Percentiles rank a stretch among this genome's conserved stretches.
These are phyloP conservation scores for Paramecium pentaurelia DNA, from an alignment of 73 alveolate species.

Conservation along the genomic window DNA sequence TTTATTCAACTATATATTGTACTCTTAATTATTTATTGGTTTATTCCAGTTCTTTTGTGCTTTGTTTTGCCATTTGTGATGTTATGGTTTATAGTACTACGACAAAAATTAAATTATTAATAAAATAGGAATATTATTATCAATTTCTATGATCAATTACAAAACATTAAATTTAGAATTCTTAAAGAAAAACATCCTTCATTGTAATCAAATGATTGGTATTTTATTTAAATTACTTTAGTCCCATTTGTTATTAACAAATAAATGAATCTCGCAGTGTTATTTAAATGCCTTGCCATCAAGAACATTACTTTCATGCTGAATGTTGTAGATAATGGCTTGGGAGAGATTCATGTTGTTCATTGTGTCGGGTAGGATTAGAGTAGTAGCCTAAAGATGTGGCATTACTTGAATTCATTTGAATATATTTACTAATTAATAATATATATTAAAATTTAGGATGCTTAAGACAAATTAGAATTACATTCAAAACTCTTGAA, in stretches of 20 bases:
- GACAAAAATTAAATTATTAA: not conserved
- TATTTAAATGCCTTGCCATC: not conserved
- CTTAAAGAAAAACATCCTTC: not conserved
- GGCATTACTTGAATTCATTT: not conserved
- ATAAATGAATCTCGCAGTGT: no score
- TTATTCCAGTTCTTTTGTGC: not conserved
- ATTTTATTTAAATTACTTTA: not conserved
- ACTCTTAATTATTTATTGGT: not conserved
- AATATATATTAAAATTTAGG: not conserved
- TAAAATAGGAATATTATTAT: not conserved
- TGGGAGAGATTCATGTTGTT: not conserved
- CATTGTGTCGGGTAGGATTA: not conserved
- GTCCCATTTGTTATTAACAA: no score
- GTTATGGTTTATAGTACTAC: not conserved
- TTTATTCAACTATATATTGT: not conserved
- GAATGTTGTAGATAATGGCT: not conserved
- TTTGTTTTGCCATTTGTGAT: not conserved
- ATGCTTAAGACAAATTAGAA: not conserved
- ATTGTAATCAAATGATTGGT: not conserved
- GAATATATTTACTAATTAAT: not conserved
- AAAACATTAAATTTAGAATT: not conserved
- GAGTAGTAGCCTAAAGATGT: no score
- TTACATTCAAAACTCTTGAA: not conserved
- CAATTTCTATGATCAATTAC: not conserved
- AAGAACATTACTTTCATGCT: not conserved